Percentiles rank a stretch among this genome's conserved stretches.
These are phyloP conservation scores for Karstenula rhodostoma DNA, from an alignment of 2,329 filamentous ascomycete species.

Conservation along the genomic window DNA sequence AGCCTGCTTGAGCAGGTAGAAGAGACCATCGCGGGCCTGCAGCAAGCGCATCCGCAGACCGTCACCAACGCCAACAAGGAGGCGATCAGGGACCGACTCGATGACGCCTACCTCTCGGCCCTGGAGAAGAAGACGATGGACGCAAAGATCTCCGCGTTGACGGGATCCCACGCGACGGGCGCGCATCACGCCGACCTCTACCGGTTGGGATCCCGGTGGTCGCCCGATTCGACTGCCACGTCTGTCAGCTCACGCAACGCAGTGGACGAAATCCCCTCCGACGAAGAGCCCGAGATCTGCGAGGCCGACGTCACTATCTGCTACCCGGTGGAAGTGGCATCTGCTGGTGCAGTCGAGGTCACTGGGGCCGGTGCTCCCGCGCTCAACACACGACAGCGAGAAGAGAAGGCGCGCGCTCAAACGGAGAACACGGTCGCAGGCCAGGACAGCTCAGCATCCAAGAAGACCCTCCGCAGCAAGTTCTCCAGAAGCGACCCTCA, in stretches of 20 bases:
- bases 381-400: slow-evolving; percentile 1
- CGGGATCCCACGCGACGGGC: slow-evolving; percentile 20
- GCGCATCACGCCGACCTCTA: slow-evolving; percentile 14
- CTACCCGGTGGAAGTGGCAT: slow-evolving; percentile 19
- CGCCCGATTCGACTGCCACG: slow-evolving; percentile 20
- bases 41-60: background rate
- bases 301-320: slow-evolving; percentile 19
- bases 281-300: slow-evolving; percentile 30
- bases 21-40: slow-evolving; percentile 10
- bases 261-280: slow-evolving; percentile 21
- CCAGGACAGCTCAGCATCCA: background rate
- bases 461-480: background rate
- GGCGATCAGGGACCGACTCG: background rate
- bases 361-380: background rate
- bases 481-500: background rate
- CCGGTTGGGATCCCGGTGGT: slow-evolving; percentile 1
- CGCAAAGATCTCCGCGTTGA: slow-evolving; percentile 16
- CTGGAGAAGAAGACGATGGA: slow-evolving; percentile 23
- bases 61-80: slow-evolving; percentile 18
- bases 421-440: background rate
- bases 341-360: slow-evolving; percentile 30
- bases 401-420: background rate
- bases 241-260: slow-evolving; percentile 19
- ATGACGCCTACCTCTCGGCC: slow-evolving; percentile 10
- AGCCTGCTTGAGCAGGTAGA: slow-evolving; percentile 28